Evolutionary conservation across 257 asterid genomes (phyloP).

Genomic region (Rauvolfia tetraphylla): DNA sequence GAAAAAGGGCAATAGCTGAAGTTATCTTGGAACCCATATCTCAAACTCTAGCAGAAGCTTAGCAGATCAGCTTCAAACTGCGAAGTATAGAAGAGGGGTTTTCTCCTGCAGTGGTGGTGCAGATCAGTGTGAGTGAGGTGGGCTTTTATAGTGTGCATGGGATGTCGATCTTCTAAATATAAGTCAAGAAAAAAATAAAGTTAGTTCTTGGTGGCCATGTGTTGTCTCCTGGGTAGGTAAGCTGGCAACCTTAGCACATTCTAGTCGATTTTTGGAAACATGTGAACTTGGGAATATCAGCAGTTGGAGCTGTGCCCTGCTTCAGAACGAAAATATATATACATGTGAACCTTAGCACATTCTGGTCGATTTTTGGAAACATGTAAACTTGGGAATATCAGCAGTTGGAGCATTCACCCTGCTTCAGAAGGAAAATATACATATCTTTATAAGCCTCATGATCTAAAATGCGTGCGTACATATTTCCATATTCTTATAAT

Average conservation of each 20-base stretch:
- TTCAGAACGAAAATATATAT: no score
- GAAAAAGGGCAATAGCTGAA: conserved; percentile 28
- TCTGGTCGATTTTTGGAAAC: no score
- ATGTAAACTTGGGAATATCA: no score
- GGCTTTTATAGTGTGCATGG: conserved; percentile 12
- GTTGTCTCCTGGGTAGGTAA: neutral
- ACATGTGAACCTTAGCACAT: no score
- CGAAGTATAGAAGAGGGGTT: neutral
- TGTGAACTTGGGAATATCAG: conserved; percentile 3
- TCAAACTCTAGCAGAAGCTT: neutral
- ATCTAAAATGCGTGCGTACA: no score
- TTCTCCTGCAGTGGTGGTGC: neutral
- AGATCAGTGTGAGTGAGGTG: neutral
- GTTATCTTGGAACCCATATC: conserved; percentile 23
- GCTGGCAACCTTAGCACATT: conserved; percentile 2
- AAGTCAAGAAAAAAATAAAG: neutral
- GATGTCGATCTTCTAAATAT: neutral
- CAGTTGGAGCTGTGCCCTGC: no score
- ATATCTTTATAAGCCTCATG: no score
- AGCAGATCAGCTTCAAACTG: neutral
- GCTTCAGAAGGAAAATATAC: no score
- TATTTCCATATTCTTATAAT: no score
- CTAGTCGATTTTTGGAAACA: neutral
- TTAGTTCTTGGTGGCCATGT: conserved; percentile 2
- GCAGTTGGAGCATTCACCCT: no score